phyloP scores from a whole-genome alignment of 2,329 filamentous ascomycete species.

The Didymella keratinophila region DNA sequence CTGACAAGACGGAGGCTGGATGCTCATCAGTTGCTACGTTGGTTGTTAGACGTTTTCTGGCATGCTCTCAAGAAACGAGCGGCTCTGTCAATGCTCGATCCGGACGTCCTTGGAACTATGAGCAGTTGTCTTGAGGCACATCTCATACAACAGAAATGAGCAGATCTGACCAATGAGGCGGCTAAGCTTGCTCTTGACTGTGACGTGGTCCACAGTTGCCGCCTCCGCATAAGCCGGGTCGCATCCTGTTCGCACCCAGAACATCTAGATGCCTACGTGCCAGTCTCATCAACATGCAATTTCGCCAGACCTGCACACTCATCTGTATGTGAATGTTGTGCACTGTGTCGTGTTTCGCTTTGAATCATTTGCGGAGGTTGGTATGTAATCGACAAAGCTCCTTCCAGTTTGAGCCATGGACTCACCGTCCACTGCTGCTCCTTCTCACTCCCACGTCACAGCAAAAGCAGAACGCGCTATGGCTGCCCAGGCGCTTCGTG shows the following conservation, averaged over 20 bases:
- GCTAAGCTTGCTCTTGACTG: background rate
- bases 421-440: slow-evolving; percentile 2
- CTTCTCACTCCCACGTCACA: slow-evolving; percentile 6
- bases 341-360: background rate
- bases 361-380: background rate
- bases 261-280: background rate
- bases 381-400: background rate
- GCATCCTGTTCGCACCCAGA: background rate
- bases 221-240: background rate
- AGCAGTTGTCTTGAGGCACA: background rate
- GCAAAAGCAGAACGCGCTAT: slow-evolving; percentile 3
- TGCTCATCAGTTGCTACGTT: background rate
- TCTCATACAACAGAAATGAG: background rate
- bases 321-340: slow-evolving; percentile 1
- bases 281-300: background rate
- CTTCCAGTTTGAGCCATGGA: background rate
- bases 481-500: slow-evolving; percentile 8
- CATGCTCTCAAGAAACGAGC: background rate
- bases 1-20: background rate
- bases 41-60: background rate
- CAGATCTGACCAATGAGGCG: background rate
- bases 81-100: background rate
- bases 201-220: slow-evolving; percentile 1
- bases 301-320: slow-evolving; percentile 1
- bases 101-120: too few relatives aligned